These are phyloP conservation scores for Arthrobotrys sinensis DNA, from an alignment of 2,329 filamentous ascomycete species.

Conservation along the genomic window DNA sequence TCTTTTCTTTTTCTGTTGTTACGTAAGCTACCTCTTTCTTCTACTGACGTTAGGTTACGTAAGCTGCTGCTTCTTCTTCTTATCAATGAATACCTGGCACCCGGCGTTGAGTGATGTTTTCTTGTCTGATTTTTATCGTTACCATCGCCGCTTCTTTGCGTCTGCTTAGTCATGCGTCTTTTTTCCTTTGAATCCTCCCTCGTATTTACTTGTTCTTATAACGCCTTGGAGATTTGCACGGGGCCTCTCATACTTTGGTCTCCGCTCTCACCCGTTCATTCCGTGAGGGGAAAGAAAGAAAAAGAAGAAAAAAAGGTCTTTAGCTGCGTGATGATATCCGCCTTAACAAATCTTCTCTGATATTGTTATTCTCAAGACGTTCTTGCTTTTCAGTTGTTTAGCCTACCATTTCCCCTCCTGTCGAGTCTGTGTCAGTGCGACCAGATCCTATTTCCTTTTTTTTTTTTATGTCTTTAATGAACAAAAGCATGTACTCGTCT, in stretches of 20 bases:
- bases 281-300: slow-evolving; percentile 26
- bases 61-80: slow-evolving; percentile 17
- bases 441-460: slow-evolving; percentile 19
- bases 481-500: slow-evolving; percentile 42
- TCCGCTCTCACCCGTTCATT: slow-evolving; percentile 10
- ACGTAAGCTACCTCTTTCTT: slow-evolving; percentile 43
- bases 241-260: slow-evolving; percentile 33
- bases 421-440: slow-evolving; percentile 25
- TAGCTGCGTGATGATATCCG: slow-evolving; percentile 60
- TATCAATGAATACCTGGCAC: slow-evolving; percentile 40
- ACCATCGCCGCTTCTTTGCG: slow-evolving; percentile 42
- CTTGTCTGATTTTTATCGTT: slow-evolving; percentile 6
- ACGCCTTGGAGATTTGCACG: neutral
- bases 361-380: slow-evolving; percentile 44
- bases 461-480: slow-evolving; percentile 37
- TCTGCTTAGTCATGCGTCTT: slow-evolving; percentile 22
- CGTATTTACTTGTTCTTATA: slow-evolving; percentile 24
- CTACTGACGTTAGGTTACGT: slow-evolving; percentile 36
- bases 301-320: slow-evolving; percentile 45
- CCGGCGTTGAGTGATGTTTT: slow-evolving; percentile 49
- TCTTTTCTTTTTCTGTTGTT: slow-evolving; percentile 13
- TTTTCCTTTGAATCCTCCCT: slow-evolving; percentile 31
- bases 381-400: slow-evolving; percentile 40
- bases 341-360: slow-evolving; percentile 39
- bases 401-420: slow-evolving; percentile 33